Evolutionary conservation across 352 stramenopile genomes (phyloP).

Genomic region (Phytophthora chlamydospora): DNA sequence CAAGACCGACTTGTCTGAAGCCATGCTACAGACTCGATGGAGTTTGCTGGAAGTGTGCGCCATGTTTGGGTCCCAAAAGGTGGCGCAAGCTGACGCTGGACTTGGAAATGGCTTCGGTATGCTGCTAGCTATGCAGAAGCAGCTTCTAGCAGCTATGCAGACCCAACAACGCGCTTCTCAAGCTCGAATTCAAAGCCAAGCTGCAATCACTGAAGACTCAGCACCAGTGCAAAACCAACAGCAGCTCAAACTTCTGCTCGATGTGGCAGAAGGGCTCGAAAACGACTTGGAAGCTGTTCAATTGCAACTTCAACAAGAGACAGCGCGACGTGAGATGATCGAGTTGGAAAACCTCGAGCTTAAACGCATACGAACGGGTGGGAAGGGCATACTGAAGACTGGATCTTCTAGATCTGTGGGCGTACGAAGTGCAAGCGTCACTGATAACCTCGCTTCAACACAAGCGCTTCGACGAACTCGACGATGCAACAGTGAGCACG

Average conservation of each 20-base stretch:
- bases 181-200: constrained; percentile 16
- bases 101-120: constrained; percentile 47
- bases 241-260: constrained; percentile 67
- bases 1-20: constrained; percentile 21
- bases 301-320: constrained; percentile 51
- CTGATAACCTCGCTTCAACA: constrained; percentile 5
- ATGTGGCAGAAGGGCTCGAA: constrained; percentile 69
- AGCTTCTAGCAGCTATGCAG: constrained; percentile 56
- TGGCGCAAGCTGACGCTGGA: constrained; percentile 30
- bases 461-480: constrained; percentile 27
- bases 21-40: constrained; percentile 56
- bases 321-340: constrained; percentile 47
- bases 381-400: constrained; percentile 10
- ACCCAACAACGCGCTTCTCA: constrained; percentile 18
- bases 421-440: constrained; percentile 5
- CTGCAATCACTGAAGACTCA: constrained; percentile 2
- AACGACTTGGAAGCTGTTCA: constrained; percentile 59
- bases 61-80: constrained; percentile 52
- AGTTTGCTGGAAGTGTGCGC: constrained; percentile 58
- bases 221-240: constrained; percentile 34
- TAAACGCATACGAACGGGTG: constrained; percentile 23
- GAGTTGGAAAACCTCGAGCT: constrained; percentile 57
- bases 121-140: constrained; percentile 53
- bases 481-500: constrained; percentile 21
- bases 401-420: background rate